Evolutionary conservation across 306 rosid species (phyloP).

Genomic region (Medicago lupulina): DNA sequence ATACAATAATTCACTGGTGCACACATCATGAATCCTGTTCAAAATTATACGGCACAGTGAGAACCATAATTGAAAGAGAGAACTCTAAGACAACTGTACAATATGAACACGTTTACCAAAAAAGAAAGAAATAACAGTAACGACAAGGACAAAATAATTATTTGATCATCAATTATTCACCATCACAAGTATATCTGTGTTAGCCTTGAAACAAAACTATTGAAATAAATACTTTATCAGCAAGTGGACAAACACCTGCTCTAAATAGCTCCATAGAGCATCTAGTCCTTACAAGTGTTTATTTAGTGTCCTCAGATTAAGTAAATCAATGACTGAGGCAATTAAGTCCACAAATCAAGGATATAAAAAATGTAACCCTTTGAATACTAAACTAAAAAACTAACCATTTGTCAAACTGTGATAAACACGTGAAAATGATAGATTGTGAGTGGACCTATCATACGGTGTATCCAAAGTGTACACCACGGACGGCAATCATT

Average conservation of each 20-base stretch:
- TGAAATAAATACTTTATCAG: not conserved
- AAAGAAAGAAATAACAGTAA: not conserved
- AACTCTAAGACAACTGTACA: not conserved
- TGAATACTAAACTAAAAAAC: slow-evolving; percentile 33
- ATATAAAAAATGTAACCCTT: slow-evolving; percentile 8
- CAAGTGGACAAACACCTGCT: slow-evolving; percentile 30
- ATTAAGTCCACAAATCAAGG: slow-evolving; percentile 30
- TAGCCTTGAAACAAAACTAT: not conserved
- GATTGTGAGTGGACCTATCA: not conserved
- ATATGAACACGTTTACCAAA: not conserved
- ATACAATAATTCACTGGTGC: not conserved
- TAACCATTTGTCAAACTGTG: not conserved
- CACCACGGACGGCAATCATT: slow-evolving; percentile 23
- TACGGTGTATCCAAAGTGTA: slow-evolving; percentile 15
- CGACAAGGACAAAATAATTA: not conserved
- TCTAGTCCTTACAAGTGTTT: slow-evolving; percentile 33
- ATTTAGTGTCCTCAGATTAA: slow-evolving; percentile 35
- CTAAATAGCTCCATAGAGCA: slow-evolving; percentile 2
- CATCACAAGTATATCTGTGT: not conserved
- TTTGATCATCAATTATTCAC: not conserved
- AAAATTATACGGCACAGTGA: not conserved
- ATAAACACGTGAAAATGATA: slow-evolving; percentile 40
- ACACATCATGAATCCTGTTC: not conserved
- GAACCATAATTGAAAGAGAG: not conserved
- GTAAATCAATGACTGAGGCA: slow-evolving; percentile 20